Evolutionary conservation across 129 eudicot species (phyloP).

Genomic region (Mikania micrantha): DNA sequence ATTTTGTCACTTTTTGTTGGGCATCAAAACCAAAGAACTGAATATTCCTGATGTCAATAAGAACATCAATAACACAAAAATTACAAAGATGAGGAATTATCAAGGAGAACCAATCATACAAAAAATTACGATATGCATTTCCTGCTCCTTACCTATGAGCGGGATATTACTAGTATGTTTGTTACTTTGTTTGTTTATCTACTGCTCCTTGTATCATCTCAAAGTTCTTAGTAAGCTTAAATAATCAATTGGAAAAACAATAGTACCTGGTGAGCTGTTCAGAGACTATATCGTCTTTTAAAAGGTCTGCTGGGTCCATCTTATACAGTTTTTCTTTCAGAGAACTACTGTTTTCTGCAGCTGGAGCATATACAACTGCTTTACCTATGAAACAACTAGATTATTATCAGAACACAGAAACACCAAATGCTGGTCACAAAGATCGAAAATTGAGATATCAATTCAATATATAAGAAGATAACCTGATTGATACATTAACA

Average conservation of each 20-base stretch:
- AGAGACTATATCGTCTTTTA: conserved; percentile 83
- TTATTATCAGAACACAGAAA: not conserved
- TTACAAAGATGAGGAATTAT: not conserved
- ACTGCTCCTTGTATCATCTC: not conserved
- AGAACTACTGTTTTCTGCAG: conserved; percentile 7
- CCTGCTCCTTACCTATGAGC: conserved; percentile 8
- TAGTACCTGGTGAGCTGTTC: conserved; percentile 85
- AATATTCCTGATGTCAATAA: conserved; percentile 55
- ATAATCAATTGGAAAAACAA: not conserved
- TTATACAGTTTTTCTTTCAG: conserved; percentile 15
- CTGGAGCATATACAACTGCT: conserved; percentile 13
- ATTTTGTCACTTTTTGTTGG: conserved; percentile 69
- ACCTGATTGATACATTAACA: not conserved
- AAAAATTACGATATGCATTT: not conserved
- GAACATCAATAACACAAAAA: conserved; percentile 1
- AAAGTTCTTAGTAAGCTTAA: not conserved
- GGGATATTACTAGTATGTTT: too few relatives aligned
- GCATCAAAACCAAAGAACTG: conserved; percentile 91
- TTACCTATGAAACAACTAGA: conserved; percentile 15
- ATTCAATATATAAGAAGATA: not conserved
- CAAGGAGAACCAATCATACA: not conserved
- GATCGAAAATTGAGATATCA: not conserved
- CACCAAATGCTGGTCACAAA: too few relatives aligned
- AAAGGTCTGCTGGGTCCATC: conserved; percentile 34
- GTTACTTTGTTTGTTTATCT: too few relatives aligned